Evolutionary conservation across 495 filamentous ascomycete genomes (phyloP).

Genomic region (Aspergillus avenaceus): DNA sequence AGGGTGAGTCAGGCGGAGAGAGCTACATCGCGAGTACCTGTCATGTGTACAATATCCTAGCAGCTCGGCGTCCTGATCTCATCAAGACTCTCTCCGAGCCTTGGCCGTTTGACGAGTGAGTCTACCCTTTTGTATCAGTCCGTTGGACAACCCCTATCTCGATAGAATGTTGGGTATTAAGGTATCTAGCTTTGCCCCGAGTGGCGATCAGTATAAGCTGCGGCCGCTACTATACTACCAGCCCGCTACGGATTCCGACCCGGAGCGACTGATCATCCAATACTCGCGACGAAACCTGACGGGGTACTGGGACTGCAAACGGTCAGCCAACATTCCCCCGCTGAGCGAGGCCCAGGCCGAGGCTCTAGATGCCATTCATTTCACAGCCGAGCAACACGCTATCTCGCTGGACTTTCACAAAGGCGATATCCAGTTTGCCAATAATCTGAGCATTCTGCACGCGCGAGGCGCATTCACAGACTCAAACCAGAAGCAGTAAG

Average conservation of each 20-base stretch:
- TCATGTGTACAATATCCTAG: constrained; percentile 59
- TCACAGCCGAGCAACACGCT: constrained; percentile 47
- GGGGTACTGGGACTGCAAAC: constrained; percentile 46
- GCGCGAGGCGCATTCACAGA: constrained; percentile 22
- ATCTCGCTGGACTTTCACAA: constrained; percentile 47
- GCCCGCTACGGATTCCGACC: constrained; percentile 27
- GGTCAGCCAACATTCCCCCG: constrained; percentile 46
- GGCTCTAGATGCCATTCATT: constrained; percentile 59
- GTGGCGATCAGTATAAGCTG: too few relatives aligned
- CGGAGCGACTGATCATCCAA: constrained; percentile 47
- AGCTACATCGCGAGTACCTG: constrained; percentile 53
- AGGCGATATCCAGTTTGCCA: constrained; percentile 71
- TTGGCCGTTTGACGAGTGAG: constrained; percentile 50
- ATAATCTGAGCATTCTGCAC: constrained; percentile 66
- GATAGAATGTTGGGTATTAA: too few relatives aligned
- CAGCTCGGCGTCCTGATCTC: constrained; percentile 50
- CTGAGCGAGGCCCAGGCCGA: constrained; percentile 61
- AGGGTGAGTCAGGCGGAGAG: constrained; percentile 48
- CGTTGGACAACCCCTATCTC: too few relatives aligned
- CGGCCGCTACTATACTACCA: constrained; percentile 34
- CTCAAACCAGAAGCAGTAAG: constrained; percentile 11
- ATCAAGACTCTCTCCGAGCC: constrained; percentile 47
- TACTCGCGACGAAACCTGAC: constrained; percentile 54
- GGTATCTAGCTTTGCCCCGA: too few relatives aligned
- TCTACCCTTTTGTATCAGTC: too few relatives aligned